These are phyloP conservation scores for Coprinopsis sp. DNA, from an alignment of 768 basidiomycete species.

Conservation along the genomic window DNA sequence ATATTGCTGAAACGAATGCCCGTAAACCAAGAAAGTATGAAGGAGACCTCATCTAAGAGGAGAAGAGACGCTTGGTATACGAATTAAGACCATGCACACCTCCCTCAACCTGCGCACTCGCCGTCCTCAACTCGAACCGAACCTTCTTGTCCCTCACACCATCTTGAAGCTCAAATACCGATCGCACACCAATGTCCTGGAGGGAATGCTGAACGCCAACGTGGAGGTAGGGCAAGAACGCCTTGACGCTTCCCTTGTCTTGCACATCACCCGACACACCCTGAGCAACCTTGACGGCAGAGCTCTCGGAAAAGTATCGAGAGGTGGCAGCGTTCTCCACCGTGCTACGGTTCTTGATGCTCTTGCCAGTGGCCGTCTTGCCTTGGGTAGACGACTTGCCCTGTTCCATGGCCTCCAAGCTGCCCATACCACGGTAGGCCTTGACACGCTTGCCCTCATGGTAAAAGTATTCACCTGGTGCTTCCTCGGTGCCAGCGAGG, in stretches of 20 bases:
- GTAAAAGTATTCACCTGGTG: conserved; percentile 98
- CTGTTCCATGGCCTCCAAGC: conserved; percentile 89
- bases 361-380: conserved; percentile 35
- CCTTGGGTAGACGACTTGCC: conserved; percentile 44
- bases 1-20: not conserved
- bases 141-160: conserved; percentile 64
- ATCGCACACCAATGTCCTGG: conserved; percentile 85
- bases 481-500: conserved; percentile 93
- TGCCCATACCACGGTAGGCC: conserved; percentile 98
- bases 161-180: conserved; percentile 59
- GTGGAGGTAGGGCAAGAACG: conserved; percentile 84
- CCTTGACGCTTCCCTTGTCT: conserved; percentile 93
- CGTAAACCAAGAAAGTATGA: too few species aligned
- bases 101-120: conserved; percentile 93
- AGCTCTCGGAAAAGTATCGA: conserved; percentile 91
- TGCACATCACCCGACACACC: conserved; percentile 96
- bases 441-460: conserved; percentile 99
- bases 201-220: conserved; percentile 88
- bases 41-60: conserved; percentile 10
- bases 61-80: conserved; percentile 46
- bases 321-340: conserved; percentile 94
- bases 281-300: conserved; percentile 92
- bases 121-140: conserved; percentile 89
- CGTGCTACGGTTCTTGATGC: conserved; percentile 40
- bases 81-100: conserved; percentile 95